phyloP scores from a whole-genome alignment of 768 basidiomycete genomes.

The Botryobasidium botryosum region DNA sequence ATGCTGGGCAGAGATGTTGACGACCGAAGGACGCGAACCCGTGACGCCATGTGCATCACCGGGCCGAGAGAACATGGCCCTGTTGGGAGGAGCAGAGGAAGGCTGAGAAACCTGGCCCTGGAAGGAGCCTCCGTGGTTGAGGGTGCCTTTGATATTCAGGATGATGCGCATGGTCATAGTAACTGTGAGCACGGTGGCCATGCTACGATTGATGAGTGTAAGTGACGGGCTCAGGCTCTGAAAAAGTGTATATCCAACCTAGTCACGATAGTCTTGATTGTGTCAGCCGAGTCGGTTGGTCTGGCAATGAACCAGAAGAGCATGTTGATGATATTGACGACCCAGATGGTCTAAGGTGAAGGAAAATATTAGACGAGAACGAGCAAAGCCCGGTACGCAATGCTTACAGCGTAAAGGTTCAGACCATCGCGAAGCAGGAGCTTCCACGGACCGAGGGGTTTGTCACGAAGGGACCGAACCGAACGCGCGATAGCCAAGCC shows the following conservation, averaged over 20 bases:
- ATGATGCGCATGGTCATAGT: slow-evolving; percentile 82
- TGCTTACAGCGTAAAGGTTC: slow-evolving; percentile 59
- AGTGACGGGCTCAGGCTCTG: neutral
- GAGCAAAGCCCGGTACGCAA: neutral
- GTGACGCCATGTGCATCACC: too few species aligned
- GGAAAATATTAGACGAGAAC: neutral
- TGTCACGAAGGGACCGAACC: slow-evolving; percentile 36
- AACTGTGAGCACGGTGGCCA: slow-evolving; percentile 74
- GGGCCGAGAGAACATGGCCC: too few species aligned
- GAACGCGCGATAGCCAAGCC: slow-evolving; percentile 44
- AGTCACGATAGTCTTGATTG: slow-evolving; percentile 68
- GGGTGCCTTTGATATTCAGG: slow-evolving; percentile 24
- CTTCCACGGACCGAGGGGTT: slow-evolving; percentile 54
- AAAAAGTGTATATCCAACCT: slow-evolving; percentile 21
- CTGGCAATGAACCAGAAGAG: slow-evolving; percentile 76
- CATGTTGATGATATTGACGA: slow-evolving; percentile 69
- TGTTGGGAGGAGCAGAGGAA: too few species aligned
- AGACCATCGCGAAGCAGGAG: slow-evolving; percentile 82
- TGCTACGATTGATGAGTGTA: slow-evolving; percentile 23
- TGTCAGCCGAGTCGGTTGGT: slow-evolving; percentile 42
- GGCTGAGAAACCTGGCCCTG: too few species aligned
- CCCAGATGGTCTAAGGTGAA: slow-evolving; percentile 39
- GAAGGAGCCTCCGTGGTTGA: too few species aligned
- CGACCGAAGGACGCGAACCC: too few species aligned
- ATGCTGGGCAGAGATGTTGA: too few species aligned